Base-by-base conservation (phyloP, 768 basidiomycete species). In the Trametes maxima region DNA sequence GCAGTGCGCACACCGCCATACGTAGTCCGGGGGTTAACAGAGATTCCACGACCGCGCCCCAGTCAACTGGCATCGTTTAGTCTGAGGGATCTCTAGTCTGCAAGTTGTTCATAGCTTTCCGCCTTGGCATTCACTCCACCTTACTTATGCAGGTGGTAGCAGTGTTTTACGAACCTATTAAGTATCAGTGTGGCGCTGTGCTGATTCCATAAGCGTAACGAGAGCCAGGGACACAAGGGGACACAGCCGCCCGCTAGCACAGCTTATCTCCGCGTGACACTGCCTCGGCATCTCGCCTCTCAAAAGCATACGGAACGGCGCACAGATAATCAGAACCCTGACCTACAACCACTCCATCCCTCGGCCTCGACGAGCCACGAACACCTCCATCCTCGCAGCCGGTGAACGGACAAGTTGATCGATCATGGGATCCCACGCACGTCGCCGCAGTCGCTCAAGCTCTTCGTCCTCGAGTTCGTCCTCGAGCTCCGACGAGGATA, bases 391-490 rank as follows among this genome's bases (percentile, higher is more conserved):
- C 21, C 25, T 1, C 28, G 5, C 28, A 6, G 21, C 6, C 21
- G 12, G 4, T n/a, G 25, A 13, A 28, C 28, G 7, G 36, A 52
- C 36, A 24, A 17, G 10, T 36, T 36, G 21, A 48, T 54, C 44
- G 17, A 19, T 37, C 14, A 67, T 63, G 61, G 62, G 55, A 16
- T 52, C 59, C 24, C 67, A 67, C 55, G 39, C 40, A 14, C 68
- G 68, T 11, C 68, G 68, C 19, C 65, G 68, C 39, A 69, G 68
- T 60, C 28, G 22, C 42, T 64, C 59, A 1, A 65, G 64, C 49
- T 70, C 69, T 22, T 68, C 67, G 14, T 67, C 66, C 36, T 70
- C 69, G 16, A 63, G 54, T 33, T 65, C 68, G 14, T 67, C 66
- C 47, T 67, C 67, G 21, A 44, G 36, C 46, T 67, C 67, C 25